Evolutionary conservation across 352 stramenopile genomes (phyloP).

Genomic region (Phytophthora uliginosa): DNA sequence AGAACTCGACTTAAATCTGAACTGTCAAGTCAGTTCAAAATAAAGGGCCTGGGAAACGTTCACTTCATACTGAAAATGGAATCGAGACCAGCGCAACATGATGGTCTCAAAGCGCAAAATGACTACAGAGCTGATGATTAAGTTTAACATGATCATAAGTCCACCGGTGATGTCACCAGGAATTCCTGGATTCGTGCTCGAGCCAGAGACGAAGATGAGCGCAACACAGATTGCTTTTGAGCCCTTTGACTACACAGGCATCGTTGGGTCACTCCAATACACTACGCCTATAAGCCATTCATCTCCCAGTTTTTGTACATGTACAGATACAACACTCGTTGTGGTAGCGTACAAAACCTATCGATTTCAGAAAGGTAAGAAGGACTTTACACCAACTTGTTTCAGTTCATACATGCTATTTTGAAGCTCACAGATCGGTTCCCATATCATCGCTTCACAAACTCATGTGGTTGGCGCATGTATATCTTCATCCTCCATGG

Average conservation of each 20-base stretch:
- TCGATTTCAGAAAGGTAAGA: no score
- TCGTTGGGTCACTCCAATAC: conserved; percentile 38
- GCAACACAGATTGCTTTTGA: conserved; percentile 26
- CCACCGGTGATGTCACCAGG: conserved; percentile 10
- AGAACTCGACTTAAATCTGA: conserved; percentile 30
- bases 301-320: no score
- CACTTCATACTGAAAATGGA: conserved; percentile 40
- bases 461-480: no score
- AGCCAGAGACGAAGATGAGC: conserved; percentile 28
- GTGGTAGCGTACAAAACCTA: no score
- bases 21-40: conserved; percentile 38
- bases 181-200: conserved; percentile 7
- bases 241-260: conserved; percentile 25
- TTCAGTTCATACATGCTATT: no score
- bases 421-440: no score
- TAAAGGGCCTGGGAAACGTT: conserved; percentile 44
- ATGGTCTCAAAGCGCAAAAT: not conserved
- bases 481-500: no score
- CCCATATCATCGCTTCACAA: no score
- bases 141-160: not conserved
- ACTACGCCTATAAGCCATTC: no score
- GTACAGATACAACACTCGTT: no score
- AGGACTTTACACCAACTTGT: no score
- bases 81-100: conserved; percentile 8
- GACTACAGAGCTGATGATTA: not conserved